Evolutionary conservation across 495 filamentous ascomycete species (phyloP).

Genomic region (Cercophora scortea): DNA sequence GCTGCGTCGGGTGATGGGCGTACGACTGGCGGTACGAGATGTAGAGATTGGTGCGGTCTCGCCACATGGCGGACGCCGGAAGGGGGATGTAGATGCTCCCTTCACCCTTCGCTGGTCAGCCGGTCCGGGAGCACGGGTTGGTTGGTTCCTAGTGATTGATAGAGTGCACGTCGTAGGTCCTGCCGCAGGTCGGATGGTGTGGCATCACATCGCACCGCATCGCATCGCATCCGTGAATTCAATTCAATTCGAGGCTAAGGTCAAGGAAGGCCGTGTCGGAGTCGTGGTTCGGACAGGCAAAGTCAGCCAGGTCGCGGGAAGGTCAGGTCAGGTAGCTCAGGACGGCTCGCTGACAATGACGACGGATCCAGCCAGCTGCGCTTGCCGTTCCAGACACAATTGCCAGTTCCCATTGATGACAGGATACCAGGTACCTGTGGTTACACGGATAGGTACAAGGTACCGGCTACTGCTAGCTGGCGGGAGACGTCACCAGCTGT

Average conservation of each 20-base stretch:
- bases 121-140: too few relatives aligned
- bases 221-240: constrained; percentile 7
- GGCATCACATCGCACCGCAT: constrained; percentile 25
- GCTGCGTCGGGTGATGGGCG: constrained; percentile 86
- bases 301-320: too few relatives aligned
- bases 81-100: constrained; percentile 25
- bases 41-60: constrained; percentile 97
- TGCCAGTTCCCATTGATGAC: background rate
- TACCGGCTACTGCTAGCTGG: background rate
- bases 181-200: constrained; percentile 9
- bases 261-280: too few relatives aligned
- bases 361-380: background rate
- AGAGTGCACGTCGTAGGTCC: constrained; percentile 1
- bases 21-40: constrained; percentile 99
- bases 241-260: background rate
- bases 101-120: constrained; percentile 10
- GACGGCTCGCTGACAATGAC: constrained; percentile 5
- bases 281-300: too few relatives aligned
- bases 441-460: too few relatives aligned
- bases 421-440: too few relatives aligned
- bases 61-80: constrained; percentile 71
- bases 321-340: background rate
- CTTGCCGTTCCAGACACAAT: background rate
- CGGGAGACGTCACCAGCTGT: background rate
- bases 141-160: background rate